These are phyloP conservation scores for Pancytospora philotis DNA, from an alignment of 371 early-diverging fungal genomes.

Conservation along the genomic window DNA sequence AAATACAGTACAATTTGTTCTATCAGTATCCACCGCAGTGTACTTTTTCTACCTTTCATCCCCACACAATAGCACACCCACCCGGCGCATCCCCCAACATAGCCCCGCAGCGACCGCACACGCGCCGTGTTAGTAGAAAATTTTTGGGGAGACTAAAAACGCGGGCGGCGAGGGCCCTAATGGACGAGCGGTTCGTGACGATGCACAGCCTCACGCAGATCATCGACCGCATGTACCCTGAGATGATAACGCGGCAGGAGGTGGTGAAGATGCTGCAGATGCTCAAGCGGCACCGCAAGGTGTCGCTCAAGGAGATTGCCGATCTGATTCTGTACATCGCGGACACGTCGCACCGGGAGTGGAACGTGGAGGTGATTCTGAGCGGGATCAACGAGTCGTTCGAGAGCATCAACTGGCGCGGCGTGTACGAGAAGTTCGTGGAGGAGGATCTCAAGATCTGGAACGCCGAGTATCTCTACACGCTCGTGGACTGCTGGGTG, in stretches of 20 bases:
- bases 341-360: slow-evolving; percentile 36
- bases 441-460: slow-evolving; percentile 35
- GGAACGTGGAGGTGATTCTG: slow-evolving; percentile 38
- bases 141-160: too few species aligned
- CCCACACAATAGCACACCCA: too few species aligned
- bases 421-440: slow-evolving; percentile 36
- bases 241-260: not conserved
- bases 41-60: too few species aligned
- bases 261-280: not conserved
- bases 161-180: too few species aligned
- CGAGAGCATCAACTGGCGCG: slow-evolving; percentile 42
- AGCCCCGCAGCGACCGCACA: too few species aligned
- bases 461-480: slow-evolving; percentile 33
- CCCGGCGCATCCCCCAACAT: too few species aligned
- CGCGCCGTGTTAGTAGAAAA: too few species aligned
- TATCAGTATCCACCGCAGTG: too few species aligned
- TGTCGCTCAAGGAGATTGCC: slow-evolving; percentile 42
- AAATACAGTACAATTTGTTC: too few species aligned
- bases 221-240: not conserved
- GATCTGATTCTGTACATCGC: slow-evolving; percentile 41
- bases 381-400: slow-evolving; percentile 28
- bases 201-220: not conserved
- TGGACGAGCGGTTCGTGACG: not conserved
- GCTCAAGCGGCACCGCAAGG: slow-evolving; percentile 24
- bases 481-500: slow-evolving; percentile 48